These are phyloP conservation scores for Botryotinia globosa DNA, from an alignment of 2,329 filamentous ascomycete genomes.

Conservation along the genomic window DNA sequence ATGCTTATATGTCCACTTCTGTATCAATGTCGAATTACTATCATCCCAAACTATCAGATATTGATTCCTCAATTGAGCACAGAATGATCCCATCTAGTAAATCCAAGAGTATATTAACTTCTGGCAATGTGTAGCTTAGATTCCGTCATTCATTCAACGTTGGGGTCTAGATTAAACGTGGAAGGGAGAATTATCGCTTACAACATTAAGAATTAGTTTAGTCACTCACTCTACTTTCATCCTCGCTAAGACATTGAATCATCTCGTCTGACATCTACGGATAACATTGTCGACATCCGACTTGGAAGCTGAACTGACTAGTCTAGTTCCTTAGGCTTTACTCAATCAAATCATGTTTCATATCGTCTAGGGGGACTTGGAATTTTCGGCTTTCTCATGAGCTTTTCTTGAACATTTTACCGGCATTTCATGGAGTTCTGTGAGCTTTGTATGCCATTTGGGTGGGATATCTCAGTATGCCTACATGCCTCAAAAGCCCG, in stretches of 20 bases:
- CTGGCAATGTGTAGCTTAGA: background rate
- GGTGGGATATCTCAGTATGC: no score
- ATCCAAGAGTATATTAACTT: background rate
- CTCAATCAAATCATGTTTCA: background rate
- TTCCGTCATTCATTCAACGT: rapidly evolving
- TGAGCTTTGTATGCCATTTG: background rate
- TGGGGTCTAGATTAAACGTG: background rate
- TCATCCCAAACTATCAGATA: background rate
- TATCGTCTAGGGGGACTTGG: background rate
- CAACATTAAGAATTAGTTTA: background rate
- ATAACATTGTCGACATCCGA: background rate
- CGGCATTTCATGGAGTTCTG: background rate
- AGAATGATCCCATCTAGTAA: background rate
- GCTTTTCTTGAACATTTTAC: background rate
- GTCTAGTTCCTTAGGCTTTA: rapidly evolving
- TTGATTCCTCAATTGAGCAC: background rate
- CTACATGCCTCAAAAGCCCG: no score
- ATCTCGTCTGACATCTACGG: background rate
- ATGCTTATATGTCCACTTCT: background rate
- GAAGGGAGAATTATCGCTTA: background rate
- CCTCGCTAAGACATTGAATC: background rate
- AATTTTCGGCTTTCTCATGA: background rate
- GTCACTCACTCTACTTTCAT: background rate
- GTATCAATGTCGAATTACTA: background rate
- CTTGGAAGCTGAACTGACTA: background rate